phyloP scores from a whole-genome alignment of 176 grass and related monocot species.

The Calamus simplicifolius region DNA sequence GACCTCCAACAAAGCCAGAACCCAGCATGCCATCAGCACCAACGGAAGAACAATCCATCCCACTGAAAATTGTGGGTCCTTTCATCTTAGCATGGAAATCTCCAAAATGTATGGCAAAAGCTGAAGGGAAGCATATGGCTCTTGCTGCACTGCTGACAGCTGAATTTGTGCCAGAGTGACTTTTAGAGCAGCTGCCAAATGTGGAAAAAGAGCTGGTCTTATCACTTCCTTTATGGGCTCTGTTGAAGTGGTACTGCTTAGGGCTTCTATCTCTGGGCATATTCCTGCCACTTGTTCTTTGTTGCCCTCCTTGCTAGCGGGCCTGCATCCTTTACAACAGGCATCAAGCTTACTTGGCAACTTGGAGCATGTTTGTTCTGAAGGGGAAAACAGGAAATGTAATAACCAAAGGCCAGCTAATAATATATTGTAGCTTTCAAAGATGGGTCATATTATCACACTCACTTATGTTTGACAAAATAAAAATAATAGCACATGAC shows the following conservation, averaged over 20 bases:
- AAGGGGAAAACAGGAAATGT: neutral
- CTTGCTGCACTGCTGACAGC: too few relatives aligned
- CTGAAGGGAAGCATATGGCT: too few relatives aligned
- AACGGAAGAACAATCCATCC: neutral
- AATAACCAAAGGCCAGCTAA: too few relatives aligned
- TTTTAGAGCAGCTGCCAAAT: too few relatives aligned
- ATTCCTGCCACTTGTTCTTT: constrained; percentile 30
- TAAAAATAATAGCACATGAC: too few relatives aligned
- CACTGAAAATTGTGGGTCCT: neutral
- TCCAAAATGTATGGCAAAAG: too few relatives aligned
- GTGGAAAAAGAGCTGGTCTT: too few relatives aligned
- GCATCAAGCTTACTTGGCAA: constrained; percentile 34
- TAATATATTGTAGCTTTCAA: too few relatives aligned
- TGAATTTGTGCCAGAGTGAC: too few relatives aligned
- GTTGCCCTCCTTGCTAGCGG: constrained; percentile 34
- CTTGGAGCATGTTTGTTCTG: constrained; percentile 26
- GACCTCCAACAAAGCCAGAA: neutral
- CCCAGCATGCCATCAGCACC: neutral
- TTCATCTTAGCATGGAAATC: too few relatives aligned
- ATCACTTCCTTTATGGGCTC: neutral
- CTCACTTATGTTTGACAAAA: too few relatives aligned
- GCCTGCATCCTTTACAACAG: constrained; percentile 35
- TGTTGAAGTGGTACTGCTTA: neutral
- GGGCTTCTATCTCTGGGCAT: constrained; percentile 15
- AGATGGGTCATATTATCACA: too few relatives aligned